Percentiles rank a stretch among this genome's conserved stretches.
These are phyloP conservation scores for Achaetomium macrosporum DNA, from an alignment of 2,329 filamentous ascomycete genomes.

Conservation along the genomic window DNA sequence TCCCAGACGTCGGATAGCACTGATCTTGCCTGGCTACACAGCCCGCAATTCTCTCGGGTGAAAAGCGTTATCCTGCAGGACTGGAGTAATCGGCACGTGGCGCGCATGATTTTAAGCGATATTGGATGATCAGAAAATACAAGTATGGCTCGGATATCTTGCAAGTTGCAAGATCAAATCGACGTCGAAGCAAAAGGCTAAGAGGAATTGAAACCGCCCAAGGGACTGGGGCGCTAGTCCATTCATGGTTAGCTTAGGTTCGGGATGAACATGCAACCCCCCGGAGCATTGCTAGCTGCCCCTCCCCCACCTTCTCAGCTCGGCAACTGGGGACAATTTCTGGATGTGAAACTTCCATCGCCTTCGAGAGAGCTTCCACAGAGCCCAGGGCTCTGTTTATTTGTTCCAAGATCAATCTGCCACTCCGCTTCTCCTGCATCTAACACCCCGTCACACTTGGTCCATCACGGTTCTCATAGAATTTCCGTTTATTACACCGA, in stretches of 20 bases:
- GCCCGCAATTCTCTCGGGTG: slow-evolving; percentile 63
- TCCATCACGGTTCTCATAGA: too few relatives aligned
- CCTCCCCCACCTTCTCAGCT: slow-evolving; percentile 20
- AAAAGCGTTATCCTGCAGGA: slow-evolving; percentile 67
- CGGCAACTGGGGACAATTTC: not conserved
- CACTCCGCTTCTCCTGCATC: not conserved
- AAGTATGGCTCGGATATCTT: not conserved
- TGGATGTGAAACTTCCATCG: slow-evolving; percentile 21
- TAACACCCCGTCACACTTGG: too few relatives aligned
- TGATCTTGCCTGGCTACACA: slow-evolving; percentile 63
- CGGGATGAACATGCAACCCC: not conserved
- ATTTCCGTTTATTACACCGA: too few relatives aligned
- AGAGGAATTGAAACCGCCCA: not conserved
- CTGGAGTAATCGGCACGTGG: slow-evolving; percentile 45
- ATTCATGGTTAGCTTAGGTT: not conserved
- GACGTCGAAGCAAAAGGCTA: not conserved
- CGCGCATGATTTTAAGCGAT: slow-evolving; percentile 43
- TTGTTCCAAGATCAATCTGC: not conserved
- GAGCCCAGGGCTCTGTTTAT: too few relatives aligned
- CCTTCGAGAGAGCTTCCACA: slow-evolving; percentile 24
- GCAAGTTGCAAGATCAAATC: not conserved
- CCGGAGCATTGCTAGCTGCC: slow-evolving; percentile 9
- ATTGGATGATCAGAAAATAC: too few relatives aligned
- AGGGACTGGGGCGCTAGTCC: not conserved
- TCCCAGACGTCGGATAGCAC: slow-evolving; percentile 66